These are phyloP conservation scores for Psilocybe azurescens DNA, from an alignment of 768 basidiomycete species.

Conservation along the genomic window DNA sequence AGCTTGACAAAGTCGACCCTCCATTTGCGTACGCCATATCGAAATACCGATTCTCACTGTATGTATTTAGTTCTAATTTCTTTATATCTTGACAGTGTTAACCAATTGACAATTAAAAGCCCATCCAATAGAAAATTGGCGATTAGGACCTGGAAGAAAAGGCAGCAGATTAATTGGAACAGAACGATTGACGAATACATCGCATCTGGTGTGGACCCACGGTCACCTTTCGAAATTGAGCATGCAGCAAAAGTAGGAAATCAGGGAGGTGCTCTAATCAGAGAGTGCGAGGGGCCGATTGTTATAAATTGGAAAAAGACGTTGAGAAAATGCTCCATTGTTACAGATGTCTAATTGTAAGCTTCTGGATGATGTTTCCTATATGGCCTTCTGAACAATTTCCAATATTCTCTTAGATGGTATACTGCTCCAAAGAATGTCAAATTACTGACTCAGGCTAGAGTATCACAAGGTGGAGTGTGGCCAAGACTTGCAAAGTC, in stretches of 20 bases:
- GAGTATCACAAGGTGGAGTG: neutral
- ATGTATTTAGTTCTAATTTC: neutral
- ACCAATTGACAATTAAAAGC: neutral
- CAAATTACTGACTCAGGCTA: neutral
- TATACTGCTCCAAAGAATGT: slow-evolving; percentile 6
- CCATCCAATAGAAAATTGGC: neutral
- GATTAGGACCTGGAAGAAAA: neutral
- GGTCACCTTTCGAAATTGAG: slow-evolving; percentile 3
- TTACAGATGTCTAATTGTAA: slow-evolving; percentile 3
- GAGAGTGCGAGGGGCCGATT: neutral
- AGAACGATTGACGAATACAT: slow-evolving; percentile 6
- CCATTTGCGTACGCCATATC: slow-evolving; percentile 7
- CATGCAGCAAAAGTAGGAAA: neutral
- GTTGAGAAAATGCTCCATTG: neutral
- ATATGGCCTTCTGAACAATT: neutral
- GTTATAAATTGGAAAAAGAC: neutral
- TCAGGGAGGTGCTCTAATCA: neutral
- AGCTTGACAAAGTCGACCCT: neutral
- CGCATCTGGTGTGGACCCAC: neutral
- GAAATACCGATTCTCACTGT: slow-evolving; percentile 1
- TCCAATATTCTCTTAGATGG: neutral
- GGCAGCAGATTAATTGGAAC: slow-evolving; percentile 4
- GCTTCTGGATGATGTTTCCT: neutral
- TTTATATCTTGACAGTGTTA: neutral
- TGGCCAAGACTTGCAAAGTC: neutral